These are phyloP conservation scores for Allium fistulosum DNA, from an alignment of 106 monocot species.

Conservation along the genomic window DNA sequence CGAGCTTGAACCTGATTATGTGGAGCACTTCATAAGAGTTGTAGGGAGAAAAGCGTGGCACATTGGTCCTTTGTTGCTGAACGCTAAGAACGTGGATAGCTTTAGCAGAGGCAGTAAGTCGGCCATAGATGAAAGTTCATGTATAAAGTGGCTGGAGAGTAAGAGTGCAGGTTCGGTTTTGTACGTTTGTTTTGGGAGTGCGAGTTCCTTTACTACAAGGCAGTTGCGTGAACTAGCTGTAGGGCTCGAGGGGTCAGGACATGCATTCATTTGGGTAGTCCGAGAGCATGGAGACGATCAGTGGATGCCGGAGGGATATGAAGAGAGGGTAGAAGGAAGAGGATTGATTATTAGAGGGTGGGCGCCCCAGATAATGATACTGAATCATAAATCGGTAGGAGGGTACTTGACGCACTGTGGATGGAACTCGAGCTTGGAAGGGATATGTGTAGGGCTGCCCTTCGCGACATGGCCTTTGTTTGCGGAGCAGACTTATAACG, in stretches of 20 bases:
- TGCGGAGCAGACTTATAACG: conserved; percentile 18
- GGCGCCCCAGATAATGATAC: conserved; percentile 25
- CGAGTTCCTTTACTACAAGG: neutral
- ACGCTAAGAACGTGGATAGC: no score
- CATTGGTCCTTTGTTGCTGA: conserved; percentile 16
- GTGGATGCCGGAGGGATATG: neutral
- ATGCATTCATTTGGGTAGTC: conserved; percentile 9
- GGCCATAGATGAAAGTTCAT: neutral
- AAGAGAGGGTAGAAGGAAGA: conserved; percentile 9
- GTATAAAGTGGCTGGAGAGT: neutral
- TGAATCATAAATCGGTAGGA: conserved; percentile 15
- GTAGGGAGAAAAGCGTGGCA: conserved; percentile 9
- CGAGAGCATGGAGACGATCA: neutral
- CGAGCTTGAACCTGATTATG: conserved; percentile 19
- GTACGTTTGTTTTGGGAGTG: conserved; percentile 12
- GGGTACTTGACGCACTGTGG: conserved; percentile 36
- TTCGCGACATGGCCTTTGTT: conserved; percentile 20
- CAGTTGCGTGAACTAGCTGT: conserved; percentile 5
- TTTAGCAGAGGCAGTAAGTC: neutral
- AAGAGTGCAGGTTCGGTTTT: conserved; percentile 3
- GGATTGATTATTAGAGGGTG: conserved; percentile 15
- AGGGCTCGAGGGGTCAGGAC: neutral
- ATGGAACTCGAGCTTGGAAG: conserved; percentile 27
- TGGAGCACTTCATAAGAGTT: conserved; percentile 4
- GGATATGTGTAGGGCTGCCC: conserved; percentile 14